Percentiles rank a stretch among this genome's conserved stretches.
These are phyloP conservation scores for Fraxinus nigra DNA, from an alignment of 305 asterid genomes.

Conservation along the genomic window DNA sequence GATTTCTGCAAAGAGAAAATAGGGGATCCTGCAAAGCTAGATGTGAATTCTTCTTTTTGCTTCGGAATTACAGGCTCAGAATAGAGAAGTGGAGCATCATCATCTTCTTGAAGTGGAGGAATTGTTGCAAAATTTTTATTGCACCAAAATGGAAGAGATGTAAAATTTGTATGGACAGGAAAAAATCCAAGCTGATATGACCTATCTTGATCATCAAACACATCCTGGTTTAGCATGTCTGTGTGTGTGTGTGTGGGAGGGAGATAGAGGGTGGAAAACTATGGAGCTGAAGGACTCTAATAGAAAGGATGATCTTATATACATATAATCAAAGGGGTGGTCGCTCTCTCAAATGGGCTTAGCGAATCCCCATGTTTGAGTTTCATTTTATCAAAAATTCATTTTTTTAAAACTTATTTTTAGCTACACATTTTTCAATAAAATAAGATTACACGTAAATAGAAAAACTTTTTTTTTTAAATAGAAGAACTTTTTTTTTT, in stretches of 20 bases:
- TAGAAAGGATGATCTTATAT: background rate
- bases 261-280: background rate
- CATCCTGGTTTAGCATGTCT: constrained; percentile 43
- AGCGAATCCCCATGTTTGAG: background rate
- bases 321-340: background rate
- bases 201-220: constrained; percentile 64
- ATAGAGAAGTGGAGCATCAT: constrained; percentile 26
- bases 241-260: background rate
- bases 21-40: constrained; percentile 51
- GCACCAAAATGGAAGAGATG: constrained; percentile 42
- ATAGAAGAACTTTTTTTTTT: too few relatives aligned
- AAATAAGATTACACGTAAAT: too few relatives aligned
- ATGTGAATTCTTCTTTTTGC: constrained; percentile 36
- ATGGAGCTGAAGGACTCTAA: background rate
- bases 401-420: too few relatives aligned
- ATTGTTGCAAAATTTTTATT: constrained; percentile 46
- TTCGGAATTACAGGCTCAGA: constrained; percentile 33
- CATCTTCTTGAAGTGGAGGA: constrained; percentile 26
- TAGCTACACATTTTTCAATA: too few relatives aligned
- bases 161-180: constrained; percentile 42
- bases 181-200: constrained; percentile 63
- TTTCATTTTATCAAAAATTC: background rate
- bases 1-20: constrained; percentile 64
- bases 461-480: too few relatives aligned
- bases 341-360: background rate